Evolutionary conservation across 83 land plant species (phyloP), one percentile per base, ranked within the genome.

Genomic region (Picea abies): DNA sequence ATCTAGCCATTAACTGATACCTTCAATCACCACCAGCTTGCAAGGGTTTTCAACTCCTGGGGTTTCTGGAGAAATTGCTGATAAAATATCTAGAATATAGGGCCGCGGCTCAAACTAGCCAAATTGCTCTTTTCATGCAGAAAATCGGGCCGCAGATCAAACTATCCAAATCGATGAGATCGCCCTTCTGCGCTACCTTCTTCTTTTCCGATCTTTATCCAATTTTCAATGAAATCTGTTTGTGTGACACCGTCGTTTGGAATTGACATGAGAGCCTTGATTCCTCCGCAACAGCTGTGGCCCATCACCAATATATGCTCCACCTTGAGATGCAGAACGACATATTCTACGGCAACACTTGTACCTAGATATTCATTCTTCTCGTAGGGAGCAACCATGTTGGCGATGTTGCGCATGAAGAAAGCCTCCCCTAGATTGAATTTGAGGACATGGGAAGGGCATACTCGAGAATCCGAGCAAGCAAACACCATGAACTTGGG

Each of bases 251-350:
- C 12, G 60, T 93, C 93, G 3, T 83, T 85, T 26, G 88, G 82
- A 58, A 90, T 29, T 2, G 94, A 84, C 96, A 93, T 91, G 80
- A 95, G 92, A 39, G 92, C 97, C 80, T 91, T 95, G 70, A 95
- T 95, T 16, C 96, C 97, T 79, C 97, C 97, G 84, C 97, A 95
- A 4, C 87, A 79, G 82, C 97, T 95, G 93, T 95, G 97, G 4
- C 97, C 97, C 67, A 95, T 90, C 16, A 95, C 96, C 29, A 93
- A 35, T 63, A 95, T 91, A 76, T 87, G 76, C 78, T 84, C 77
- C 71, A 94, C 97, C 94, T 93, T 91, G 63, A 94, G 92, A 80
- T 89, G 91, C 66, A 91, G 37, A 11, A 94, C 97, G 1, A 93
- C 97, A 61, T 93, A 94, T 76, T 94, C 97, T 52, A 94, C 76